Conservation (phyloP, 176 grass and related monocot genomes). For the Canna indica region DNA sequence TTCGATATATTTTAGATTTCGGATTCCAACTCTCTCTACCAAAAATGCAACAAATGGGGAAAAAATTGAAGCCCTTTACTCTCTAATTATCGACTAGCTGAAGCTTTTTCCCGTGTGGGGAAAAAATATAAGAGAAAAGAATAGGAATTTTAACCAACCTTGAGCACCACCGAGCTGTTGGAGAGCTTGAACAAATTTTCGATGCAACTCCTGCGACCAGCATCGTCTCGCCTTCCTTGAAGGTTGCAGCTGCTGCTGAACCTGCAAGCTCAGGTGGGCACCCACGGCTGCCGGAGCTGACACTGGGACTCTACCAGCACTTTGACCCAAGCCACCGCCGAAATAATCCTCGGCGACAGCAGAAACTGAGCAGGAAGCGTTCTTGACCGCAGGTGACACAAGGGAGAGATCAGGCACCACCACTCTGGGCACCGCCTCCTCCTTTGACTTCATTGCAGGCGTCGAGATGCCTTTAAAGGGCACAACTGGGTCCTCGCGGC, state of each 20-base stretch:
- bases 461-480: conserved; percentile 23
- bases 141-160: conserved; percentile 39
- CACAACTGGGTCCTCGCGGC: conserved; percentile 18
- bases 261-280: conserved; percentile 27
- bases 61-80: too few species aligned
- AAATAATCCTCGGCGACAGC: conserved; percentile 12
- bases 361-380: conserved; percentile 6
- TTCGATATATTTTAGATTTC: too few species aligned
- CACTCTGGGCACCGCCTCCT: conserved; percentile 11
- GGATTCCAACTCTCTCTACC: too few species aligned
- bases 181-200: conserved; percentile 57
- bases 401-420: conserved; percentile 22
- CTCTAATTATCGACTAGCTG: too few species aligned
- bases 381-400: conserved; percentile 7
- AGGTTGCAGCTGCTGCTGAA: conserved; percentile 30
- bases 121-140: background rate
- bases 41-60: too few species aligned
- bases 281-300: conserved; percentile 16
- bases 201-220: conserved; percentile 93
- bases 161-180: conserved; percentile 72
- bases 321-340: background rate
- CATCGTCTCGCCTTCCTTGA: conserved; percentile 77
- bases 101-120: too few species aligned
- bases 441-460: conserved; percentile 22
- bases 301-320: conserved; percentile 3